Evolutionary conservation across 2,329 filamentous ascomycete genomes (phyloP).

Genomic region (Diaporthe sp.): DNA sequence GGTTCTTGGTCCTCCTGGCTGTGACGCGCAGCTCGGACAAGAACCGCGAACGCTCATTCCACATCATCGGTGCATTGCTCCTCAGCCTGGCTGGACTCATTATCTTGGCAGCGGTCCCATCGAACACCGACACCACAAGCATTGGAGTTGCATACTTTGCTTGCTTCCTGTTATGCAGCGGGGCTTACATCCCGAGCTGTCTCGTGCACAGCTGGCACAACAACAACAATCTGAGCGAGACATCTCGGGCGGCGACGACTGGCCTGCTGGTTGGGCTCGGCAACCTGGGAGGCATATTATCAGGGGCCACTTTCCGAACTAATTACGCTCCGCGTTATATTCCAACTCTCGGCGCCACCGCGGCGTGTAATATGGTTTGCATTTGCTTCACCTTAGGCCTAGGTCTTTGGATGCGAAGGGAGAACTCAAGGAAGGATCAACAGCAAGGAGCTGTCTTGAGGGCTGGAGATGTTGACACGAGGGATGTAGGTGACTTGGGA

Average conservation of each 20-base stretch:
- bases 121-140: slow-evolving; percentile 55
- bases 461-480: slow-evolving; percentile 56
- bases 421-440: slow-evolving; percentile 57
- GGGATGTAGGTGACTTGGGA: slow-evolving; percentile 52
- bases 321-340: slow-evolving; percentile 63
- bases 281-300: slow-evolving; percentile 63
- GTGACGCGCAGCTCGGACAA: slow-evolving; percentile 60
- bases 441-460: slow-evolving; percentile 52
- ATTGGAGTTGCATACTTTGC: slow-evolving; percentile 63
- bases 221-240: slow-evolving; percentile 66
- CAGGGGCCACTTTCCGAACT: slow-evolving; percentile 58
- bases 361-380: slow-evolving; percentile 55
- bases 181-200: slow-evolving; percentile 61
- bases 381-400: slow-evolving; percentile 55
- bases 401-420: slow-evolving; percentile 59
- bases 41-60: slow-evolving; percentile 60
- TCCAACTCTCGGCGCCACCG: slow-evolving; percentile 60
- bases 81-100: slow-evolving; percentile 59
- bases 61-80: slow-evolving; percentile 55
- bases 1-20: slow-evolving; percentile 59
- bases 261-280: slow-evolving; percentile 62
- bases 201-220: slow-evolving; percentile 66
- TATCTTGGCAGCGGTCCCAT: slow-evolving; percentile 54
- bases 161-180: slow-evolving; percentile 60
- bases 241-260: slow-evolving; percentile 61